A percentile compares a stretch with the other conserved stretches of the same genome.
These are phyloP conservation scores for Penicillium digitatum DNA, from an alignment of 2,329 filamentous ascomycete species.

Conservation along the genomic window DNA sequence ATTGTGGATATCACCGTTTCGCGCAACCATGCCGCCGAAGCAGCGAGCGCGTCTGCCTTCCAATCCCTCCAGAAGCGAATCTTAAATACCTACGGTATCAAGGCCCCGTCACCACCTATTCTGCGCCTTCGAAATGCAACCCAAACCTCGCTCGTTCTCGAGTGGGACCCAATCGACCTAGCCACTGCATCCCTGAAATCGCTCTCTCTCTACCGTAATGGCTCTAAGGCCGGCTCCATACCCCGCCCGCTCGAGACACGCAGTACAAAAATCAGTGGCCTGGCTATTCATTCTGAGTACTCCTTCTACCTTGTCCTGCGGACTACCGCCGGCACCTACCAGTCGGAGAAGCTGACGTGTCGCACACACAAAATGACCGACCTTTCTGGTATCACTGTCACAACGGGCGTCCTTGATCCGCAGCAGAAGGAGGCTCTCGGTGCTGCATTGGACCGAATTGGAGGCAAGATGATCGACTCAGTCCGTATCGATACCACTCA, in stretches of 20 bases:
- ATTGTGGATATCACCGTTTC: conserved; percentile 97
- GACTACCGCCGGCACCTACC: conserved; percentile 83
- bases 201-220: conserved; percentile 89
- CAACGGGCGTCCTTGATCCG: conserved; percentile 76
- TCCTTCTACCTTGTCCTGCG: conserved; percentile 87
- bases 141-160: conserved; percentile 95
- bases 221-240: conserved; percentile 93
- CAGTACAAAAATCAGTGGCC: conserved; percentile 92
- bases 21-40: conserved; percentile 77
- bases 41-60: conserved; percentile 70
- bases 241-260: conserved; percentile 81
- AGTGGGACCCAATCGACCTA: conserved; percentile 93
- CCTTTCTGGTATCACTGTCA: conserved; percentile 90
- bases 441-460: conserved; percentile 77
- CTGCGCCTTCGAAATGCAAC: conserved; percentile 95
- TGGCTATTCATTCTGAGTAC: conserved; percentile 96
- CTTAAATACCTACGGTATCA: conserved; percentile 76
- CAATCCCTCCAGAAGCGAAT: conserved; percentile 83
- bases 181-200: conserved; percentile 89
- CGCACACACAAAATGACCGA: conserved; percentile 99
- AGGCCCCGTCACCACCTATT: conserved; percentile 69
- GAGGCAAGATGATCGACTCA: conserved; percentile 82
- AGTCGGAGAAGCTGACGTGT: conserved; percentile 77
- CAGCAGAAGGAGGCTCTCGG: conserved; percentile 68
- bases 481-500: conserved; percentile 97